Evolutionary conservation across 306 rosid species (phyloP), one percentile per base, ranked within the genome.

Genomic region (Citrullus amarus): DNA sequence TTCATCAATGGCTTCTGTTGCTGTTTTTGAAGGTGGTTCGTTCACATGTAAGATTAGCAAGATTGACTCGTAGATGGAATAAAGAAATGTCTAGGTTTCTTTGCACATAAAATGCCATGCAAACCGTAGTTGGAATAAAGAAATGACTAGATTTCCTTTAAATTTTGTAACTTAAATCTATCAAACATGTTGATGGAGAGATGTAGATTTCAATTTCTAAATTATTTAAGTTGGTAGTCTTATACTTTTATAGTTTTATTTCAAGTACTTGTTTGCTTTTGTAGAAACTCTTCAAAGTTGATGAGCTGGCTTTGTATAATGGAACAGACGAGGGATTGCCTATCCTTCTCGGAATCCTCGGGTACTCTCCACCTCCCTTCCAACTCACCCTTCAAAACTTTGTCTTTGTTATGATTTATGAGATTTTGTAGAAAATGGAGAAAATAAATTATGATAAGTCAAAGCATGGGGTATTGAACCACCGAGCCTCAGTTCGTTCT

Each of bases 291-390:
- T 93, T 89, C 87, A 87, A 72, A 65, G 85, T 71, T 58, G 87
- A 93, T 59, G 97, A 93, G 66, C 88, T 93, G 80, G 88, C 93
- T 22, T 84, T 90, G 85, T 90, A 89, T 87, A 93, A 93, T 79
- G 98, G 98, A 81, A 90, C 94, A 63, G 91, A 89, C 77, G 86
- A 74, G 81, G 74, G 84, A 53, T 80, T 89, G 71, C 97, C 97
- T 5, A 90, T 93, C 59, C 87, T 92, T 18, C 81, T 93, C 73
- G 98, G 97, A 87, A 90, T 93, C 86, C 96, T 93, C 30, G 98
- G 97, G 97, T 93, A 89, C 77, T 20, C 53, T 74, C 57, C 78
- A 18, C 60, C 46, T 80, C 65, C 66, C 75, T 72, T 57, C 38
- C 57, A 44, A 41, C 75, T 28, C 76, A 25, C 38, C 57, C 57